A percentile compares a stretch with the other conserved stretches of the same genome.
phyloP scores from a whole-genome alignment of 2,329 filamentous ascomycete genomes.

The Verticillium nubilum region DNA sequence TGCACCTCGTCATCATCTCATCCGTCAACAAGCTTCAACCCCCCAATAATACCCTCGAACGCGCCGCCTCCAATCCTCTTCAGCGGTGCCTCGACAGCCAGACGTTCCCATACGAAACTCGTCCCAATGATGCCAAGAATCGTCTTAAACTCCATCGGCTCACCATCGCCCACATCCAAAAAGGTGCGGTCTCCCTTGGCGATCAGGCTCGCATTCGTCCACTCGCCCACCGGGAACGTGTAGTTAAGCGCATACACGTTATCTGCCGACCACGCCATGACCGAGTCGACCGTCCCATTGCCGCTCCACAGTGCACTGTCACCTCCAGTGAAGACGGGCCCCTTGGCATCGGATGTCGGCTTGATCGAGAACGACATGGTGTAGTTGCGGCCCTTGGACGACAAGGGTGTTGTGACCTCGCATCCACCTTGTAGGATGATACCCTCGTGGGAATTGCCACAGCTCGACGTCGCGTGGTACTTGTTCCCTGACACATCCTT shows the following conservation, averaged over 20 bases:
- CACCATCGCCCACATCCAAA: slow-evolving; percentile 6
- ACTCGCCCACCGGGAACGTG: slow-evolving; percentile 11
- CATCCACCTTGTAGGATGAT: slow-evolving; percentile 32
- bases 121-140: neutral
- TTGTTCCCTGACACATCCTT: slow-evolving; percentile 14
- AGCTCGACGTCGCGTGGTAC: slow-evolving; percentile 12
- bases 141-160: slow-evolving; percentile 9
- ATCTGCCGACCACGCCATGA: slow-evolving; percentile 10
- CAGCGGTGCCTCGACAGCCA: slow-evolving; percentile 10
- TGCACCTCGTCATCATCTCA: neutral
- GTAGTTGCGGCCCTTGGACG: slow-evolving; percentile 37
- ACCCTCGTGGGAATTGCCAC: slow-evolving; percentile 24
- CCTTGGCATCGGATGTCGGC: slow-evolving; percentile 8
- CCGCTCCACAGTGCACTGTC: slow-evolving; percentile 11
- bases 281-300: slow-evolving; percentile 9
- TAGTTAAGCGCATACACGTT: slow-evolving; percentile 11
- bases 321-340: slow-evolving; percentile 10
- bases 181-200: slow-evolving; percentile 8
- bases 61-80: slow-evolving; percentile 5
- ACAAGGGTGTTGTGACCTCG: slow-evolving; percentile 41
- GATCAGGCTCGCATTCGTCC: slow-evolving; percentile 9
- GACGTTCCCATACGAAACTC: neutral
- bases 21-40: slow-evolving; percentile 9
- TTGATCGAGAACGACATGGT: slow-evolving; percentile 28
- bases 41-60: slow-evolving; percentile 9